phyloP scores from a whole-genome alignment of 176 grass and related monocot species.

The Poa annua region DNA sequence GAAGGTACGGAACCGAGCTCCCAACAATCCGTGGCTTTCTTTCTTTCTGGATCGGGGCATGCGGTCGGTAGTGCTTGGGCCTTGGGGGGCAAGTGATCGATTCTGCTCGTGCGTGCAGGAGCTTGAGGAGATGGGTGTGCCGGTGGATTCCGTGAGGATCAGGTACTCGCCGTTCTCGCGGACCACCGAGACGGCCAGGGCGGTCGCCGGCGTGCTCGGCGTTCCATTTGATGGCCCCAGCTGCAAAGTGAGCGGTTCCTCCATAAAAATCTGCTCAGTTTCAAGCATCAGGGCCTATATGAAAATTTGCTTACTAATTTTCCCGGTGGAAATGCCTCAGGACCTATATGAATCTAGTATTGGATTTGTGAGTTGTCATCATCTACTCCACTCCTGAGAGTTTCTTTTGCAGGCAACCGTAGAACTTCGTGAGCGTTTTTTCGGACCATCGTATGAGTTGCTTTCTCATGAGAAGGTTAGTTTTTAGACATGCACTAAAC shows the following conservation, averaged over 20 bases:
- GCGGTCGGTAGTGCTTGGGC: not conserved
- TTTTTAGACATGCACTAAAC: not conserved
- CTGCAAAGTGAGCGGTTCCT: constrained; percentile 54
- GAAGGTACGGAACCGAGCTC: constrained; percentile 42
- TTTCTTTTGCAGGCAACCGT: constrained; percentile 46
- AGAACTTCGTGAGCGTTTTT: constrained; percentile 81
- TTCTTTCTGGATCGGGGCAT: not conserved
- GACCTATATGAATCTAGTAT: no score
- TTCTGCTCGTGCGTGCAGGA: constrained; percentile 45
- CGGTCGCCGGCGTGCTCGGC: constrained; percentile 62
- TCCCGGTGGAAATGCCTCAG: no score
- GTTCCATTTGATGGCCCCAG: constrained; percentile 60
- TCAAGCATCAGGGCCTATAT: not conserved
- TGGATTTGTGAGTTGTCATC: not conserved
- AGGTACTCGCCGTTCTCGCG: constrained; percentile 79
- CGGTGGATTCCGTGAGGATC: constrained; percentile 59
- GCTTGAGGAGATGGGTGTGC: constrained; percentile 59
- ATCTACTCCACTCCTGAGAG: not conserved
- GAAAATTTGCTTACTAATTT: no score
- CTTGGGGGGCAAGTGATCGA: no score
- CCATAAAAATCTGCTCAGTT: not conserved
- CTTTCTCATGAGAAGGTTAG: constrained; percentile 79
- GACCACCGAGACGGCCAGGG: constrained; percentile 75
- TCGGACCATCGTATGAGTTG: constrained; percentile 82
- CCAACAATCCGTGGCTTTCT: not conserved